Base-by-base conservation (phyloP, 495 filamentous ascomycete species). In the Peziza echinospora region DNA sequence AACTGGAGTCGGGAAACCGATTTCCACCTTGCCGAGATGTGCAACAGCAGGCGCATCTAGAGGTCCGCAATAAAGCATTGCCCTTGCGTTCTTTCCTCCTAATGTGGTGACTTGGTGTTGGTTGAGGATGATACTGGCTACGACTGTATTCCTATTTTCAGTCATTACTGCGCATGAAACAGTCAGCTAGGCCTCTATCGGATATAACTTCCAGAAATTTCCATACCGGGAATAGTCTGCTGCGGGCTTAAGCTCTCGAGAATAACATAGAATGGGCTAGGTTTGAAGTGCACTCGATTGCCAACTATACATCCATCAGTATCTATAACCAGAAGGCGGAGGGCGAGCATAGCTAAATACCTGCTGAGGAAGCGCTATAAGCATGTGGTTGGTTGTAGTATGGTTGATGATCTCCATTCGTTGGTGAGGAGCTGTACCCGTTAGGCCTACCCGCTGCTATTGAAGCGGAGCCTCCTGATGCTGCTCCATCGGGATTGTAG, bases 1-100 rank as follows among this genome's bases (percentile, higher is more conserved):
- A 21, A 86, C 76, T 63, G 93, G 84, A 50, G 85, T 74, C 0
- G 89, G 89, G 53, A 97, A 97, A 1, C 80, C 66, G 26, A 96
- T 76, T 49, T 96, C 85, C 13, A 37, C 13, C 19, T 37, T 37
- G 1, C 13, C 19, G 13, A 37, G 13, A 4, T 17, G 13, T 13
- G 19, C 6, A 11, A 37, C 3, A 52, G 49, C 65, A 26, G 70
- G 71, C 52, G 62, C 64, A 17, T 72, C 69, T 43, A 68, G 69
- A 4, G 51, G 67, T 5, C 80, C 78, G 48, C 84, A 89, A 56
- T 84, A 93, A 11, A 93, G 66, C 76, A 94, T 82, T 13, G 19
- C 30, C 30, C 19, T 37, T 13, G 30, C 30, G 48, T 59, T 45
- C 62, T 62, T 50, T 79, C 62, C 47, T 61, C 65, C 45, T 66